These are phyloP conservation scores for Chimonanthus praecox DNA, from an alignment of 164 flowering plant genomes.

Conservation along the genomic window DNA sequence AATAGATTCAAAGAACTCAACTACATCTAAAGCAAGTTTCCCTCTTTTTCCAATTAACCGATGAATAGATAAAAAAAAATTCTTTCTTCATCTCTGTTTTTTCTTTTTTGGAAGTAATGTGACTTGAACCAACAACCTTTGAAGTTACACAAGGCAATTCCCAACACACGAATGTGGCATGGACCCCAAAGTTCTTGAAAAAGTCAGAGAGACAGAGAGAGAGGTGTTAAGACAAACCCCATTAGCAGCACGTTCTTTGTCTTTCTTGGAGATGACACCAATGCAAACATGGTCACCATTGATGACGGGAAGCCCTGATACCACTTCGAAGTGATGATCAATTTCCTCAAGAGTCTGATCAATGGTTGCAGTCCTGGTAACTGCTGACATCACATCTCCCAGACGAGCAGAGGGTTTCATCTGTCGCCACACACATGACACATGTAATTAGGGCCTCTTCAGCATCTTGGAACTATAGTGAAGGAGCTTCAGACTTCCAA, in stretches of 20 bases:
- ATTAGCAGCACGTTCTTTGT: slow-evolving; percentile 7
- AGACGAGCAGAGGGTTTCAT: slow-evolving; percentile 23
- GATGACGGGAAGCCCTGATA: slow-evolving; percentile 23
- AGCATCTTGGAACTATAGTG: background rate
- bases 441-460: background rate
- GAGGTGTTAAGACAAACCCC: slow-evolving; percentile 14
- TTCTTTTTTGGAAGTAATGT: no score
- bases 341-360: slow-evolving; percentile 29
- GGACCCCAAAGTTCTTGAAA: background rate
- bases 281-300: slow-evolving; percentile 15
- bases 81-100: no score
- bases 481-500: no score
- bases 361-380: slow-evolving; percentile 18
- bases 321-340: slow-evolving; percentile 22
- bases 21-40: no score
- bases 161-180: no score
- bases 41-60: no score
- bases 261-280: slow-evolving; percentile 25
- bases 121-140: no score
- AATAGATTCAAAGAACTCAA: no score
- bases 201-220: background rate
- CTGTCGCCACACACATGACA: slow-evolving; percentile 4
- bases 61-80: no score
- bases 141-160: no score
- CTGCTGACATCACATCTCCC: slow-evolving; percentile 26